Base-by-base conservation (phyloP, 192 early-diverging fungal genomes). In the Pilobolus umbonatus region DNA sequence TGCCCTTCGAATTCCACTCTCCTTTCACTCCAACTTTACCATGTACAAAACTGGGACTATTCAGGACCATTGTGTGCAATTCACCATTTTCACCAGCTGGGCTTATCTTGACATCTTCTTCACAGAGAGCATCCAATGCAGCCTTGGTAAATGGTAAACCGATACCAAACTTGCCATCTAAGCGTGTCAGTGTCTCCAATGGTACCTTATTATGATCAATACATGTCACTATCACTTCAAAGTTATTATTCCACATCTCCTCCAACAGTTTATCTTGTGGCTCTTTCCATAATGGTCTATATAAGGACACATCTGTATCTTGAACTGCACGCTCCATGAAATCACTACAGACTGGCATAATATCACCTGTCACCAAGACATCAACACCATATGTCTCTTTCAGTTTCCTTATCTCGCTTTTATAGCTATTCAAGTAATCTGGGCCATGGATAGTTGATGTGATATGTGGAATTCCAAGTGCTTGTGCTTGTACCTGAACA, bases 11-110 rank as follows among this genome's bases (percentile, higher is more conserved):
- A 17, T 42, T 42, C 19, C 0, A 42, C 14, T 38, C 31, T 25
- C 12, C 52, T 34, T 36, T 9, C 3, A 54, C 24, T 0, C 4
- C 6, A 12, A 38, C 7, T 26, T 54, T 25, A 17, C 28, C 31
- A 4, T 35, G 35, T 24, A 54, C 10, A 38, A 77, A 74, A 11
- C 76, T 64, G 6, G 83, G 80, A n/a, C 77, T 80, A 30, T 83
- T 68, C 1, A 82, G 55, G 3, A 83, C 81, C 84, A 86, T 85
- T 2, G 84, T 85, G 47, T 88, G 86, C 45, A 81, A 86, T 60
- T 88, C 86, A 10, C 86, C 86, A 38, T 71, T 75, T 60, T 88
- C 86, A 10, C 86, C 86, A 24, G 75, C 75, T 55, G 75, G 58
- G 45, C 86, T 85, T 7, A 87, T 75, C 0, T 69, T 62, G 9